A percentile compares a stretch with the other conserved stretches of the same genome.
These are phyloP conservation scores for Talaromyces marneffei DNA, from an alignment of 2,329 filamentous ascomycete genomes.

Conservation along the genomic window DNA sequence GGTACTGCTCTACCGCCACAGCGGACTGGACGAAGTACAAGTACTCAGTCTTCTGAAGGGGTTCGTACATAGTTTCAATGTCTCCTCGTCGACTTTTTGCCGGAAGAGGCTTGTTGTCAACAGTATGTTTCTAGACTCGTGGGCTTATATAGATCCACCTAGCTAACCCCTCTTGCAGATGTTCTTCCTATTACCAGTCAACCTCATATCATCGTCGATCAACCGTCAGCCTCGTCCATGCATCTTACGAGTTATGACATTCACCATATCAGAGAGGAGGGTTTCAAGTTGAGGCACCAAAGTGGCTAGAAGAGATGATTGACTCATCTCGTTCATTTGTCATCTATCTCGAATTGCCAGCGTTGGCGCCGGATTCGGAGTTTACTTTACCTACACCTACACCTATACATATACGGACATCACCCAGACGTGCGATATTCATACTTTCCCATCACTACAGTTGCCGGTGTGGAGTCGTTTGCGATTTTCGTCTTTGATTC, in stretches of 20 bases:
- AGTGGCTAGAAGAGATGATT: not conserved
- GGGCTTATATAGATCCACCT: not conserved
- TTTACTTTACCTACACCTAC: not conserved
- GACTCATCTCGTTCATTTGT: not conserved
- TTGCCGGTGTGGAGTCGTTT: not conserved
- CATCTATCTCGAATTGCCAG: constrained; percentile 6
- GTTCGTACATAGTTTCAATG: not conserved
- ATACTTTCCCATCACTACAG: not conserved
- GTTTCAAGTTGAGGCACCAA: constrained; percentile 2
- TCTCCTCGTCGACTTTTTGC: not conserved
- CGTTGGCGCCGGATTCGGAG: constrained; percentile 11
- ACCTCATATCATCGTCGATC: not conserved
- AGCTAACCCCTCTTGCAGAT: not conserved
- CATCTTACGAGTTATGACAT: not conserved
- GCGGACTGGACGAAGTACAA: not conserved
- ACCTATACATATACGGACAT: not conserved
- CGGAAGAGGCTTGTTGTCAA: not conserved
- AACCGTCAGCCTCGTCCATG: not conserved
- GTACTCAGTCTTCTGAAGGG: not conserved
- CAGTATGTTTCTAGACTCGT: not conserved
- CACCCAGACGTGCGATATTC: too few relatives aligned
- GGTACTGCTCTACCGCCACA: constrained; percentile 20
- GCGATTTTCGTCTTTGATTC: constrained; percentile 1
- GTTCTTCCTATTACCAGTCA: not conserved
- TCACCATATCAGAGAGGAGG: not conserved